Conservation (phyloP, 257 asterid species). For the Paulownia fortunei region DNA sequence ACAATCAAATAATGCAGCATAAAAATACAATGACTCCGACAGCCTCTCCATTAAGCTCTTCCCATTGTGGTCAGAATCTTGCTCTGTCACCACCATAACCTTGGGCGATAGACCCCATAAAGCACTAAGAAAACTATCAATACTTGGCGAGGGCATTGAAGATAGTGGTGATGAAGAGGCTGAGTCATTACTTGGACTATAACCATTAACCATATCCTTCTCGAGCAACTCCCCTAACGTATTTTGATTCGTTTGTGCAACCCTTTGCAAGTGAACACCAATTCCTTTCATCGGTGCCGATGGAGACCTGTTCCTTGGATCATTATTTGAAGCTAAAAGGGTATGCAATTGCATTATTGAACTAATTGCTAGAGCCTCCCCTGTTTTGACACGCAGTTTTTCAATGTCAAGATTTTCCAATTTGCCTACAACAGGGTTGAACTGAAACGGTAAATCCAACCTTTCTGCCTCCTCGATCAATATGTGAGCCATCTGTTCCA, state of each 20-base stretch:
- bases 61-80: constrained; percentile 85
- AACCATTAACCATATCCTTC: constrained; percentile 62
- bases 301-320: constrained; percentile 47
- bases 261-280: constrained; percentile 56
- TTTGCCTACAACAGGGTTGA: constrained; percentile 70
- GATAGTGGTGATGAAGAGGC: constrained; percentile 74
- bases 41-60: constrained; percentile 82
- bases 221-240: constrained; percentile 76
- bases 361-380: constrained; percentile 87
- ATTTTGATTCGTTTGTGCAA: constrained; percentile 47
- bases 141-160: constrained; percentile 37
- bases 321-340: constrained; percentile 63
- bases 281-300: constrained; percentile 42
- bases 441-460: constrained; percentile 89
- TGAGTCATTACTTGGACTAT: constrained; percentile 66
- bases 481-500: constrained; percentile 84
- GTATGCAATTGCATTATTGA: constrained; percentile 74
- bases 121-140: constrained; percentile 65
- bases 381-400: constrained; percentile 77
- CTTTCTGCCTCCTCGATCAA: constrained; percentile 84
- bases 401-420: constrained; percentile 75
- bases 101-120: constrained; percentile 84
- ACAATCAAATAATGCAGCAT: constrained; percentile 89
- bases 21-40: constrained; percentile 76
- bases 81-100: constrained; percentile 88